Percentiles rank a stretch among this genome's conserved stretches.
Conservation (phyloP, 176 grass and related monocot genomes). For the Oropetium thomaeum region DNA sequence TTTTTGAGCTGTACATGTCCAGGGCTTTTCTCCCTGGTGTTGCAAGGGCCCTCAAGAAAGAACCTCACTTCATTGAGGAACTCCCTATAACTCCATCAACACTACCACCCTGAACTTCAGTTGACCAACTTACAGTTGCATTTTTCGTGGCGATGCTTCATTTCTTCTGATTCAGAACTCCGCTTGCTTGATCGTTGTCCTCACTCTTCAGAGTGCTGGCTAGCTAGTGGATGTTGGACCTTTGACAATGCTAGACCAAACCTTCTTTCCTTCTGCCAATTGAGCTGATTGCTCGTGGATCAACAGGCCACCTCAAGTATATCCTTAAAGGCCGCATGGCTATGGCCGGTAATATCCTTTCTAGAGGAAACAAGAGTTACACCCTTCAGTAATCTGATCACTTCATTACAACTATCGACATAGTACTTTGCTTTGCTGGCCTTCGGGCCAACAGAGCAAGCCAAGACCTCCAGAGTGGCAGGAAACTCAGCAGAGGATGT, state of each 20-base stretch:
- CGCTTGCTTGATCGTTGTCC: neutral
- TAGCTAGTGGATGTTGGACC: neutral
- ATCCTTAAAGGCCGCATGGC: slow-evolving; percentile 37
- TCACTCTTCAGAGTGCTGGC: neutral
- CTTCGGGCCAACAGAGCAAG: slow-evolving; percentile 73
- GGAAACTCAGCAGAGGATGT: slow-evolving; percentile 29
- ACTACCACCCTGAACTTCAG: neutral
- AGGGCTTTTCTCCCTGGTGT: neutral
- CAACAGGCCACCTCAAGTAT: slow-evolving; percentile 33
- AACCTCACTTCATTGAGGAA: neutral
- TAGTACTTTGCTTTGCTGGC: slow-evolving; percentile 90
- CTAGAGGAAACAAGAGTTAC: slow-evolving; percentile 26
- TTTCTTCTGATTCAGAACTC: neutral
- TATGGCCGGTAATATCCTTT: slow-evolving; percentile 27
- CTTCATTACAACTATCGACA: slow-evolving; percentile 59
- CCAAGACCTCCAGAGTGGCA: slow-evolving; percentile 51
- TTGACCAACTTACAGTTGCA: neutral
- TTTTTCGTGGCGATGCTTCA: neutral
- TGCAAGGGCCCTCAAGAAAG: neutral
- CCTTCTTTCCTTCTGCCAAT: neutral
- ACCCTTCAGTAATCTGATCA: slow-evolving; percentile 58
- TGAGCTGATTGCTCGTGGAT: neutral
- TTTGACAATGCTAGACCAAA: neutral
- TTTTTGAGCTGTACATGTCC: neutral
- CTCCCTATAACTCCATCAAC: neutral